Evolutionary conservation across 306 rosid genomes (phyloP), one percentile per base, ranked within the genome.

Genomic region (Acacia melanoxylon): DNA sequence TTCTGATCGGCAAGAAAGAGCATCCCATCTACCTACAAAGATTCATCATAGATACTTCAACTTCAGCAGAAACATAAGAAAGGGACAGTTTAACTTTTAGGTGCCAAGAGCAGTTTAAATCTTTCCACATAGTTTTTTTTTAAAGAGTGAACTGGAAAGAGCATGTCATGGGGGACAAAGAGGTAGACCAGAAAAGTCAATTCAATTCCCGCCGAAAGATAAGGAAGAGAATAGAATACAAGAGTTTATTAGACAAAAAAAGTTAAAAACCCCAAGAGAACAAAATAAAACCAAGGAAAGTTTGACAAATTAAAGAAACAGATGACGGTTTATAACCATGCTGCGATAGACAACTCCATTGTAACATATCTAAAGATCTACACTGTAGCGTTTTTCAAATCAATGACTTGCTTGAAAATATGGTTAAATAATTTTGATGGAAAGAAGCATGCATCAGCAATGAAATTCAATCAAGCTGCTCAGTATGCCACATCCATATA

Each of bases 21-120:
- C 88, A 81, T 83, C 81, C 88, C 88, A 72, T 85, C 86, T 86
- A 78, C 89, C 99, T 95, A 90, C 71, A 88, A 67, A 68, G 33
- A 83, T 71, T 78, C 68, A 83, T 58, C 65, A 58, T 10, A 62
- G 70, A 52, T 76, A 68, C 62, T 80, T 54, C 62, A 54, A 54
- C 62, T 20, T 54, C 0, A 54, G 62, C 62, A 54, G 62, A 19
- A 54, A 54, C 7, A 20, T 19, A 8, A 54, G 9, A 52, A 52
- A 52, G 62, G 6, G 10, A 1, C 62, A 20, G 25, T 54, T 54
- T 54, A 54, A 20, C 62, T 54, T 76, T 74, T 62, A 73, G 67
- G 83, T 61, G 77, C 44, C 45, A 77, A 52, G 12, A 78, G 33
- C 7, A 41, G 71, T 16, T 16, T 31, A 80, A 31, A 82, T 58